Base-by-base conservation (phyloP, 257 asterid species). In the Gynochthodes officinalis region DNA sequence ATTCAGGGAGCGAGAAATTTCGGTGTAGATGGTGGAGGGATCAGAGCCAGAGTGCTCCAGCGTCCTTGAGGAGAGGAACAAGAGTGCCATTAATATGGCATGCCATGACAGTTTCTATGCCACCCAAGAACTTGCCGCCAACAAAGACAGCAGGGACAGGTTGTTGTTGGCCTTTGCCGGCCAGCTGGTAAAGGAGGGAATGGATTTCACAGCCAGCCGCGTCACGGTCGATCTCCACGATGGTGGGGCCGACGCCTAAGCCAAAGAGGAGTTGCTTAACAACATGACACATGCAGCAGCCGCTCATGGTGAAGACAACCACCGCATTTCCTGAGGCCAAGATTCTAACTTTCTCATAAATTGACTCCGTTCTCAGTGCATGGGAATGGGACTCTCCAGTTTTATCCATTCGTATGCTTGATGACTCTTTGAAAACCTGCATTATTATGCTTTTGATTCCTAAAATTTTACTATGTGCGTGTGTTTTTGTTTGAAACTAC, bases 261-360 rank as follows among this genome's bases (percentile, higher is more conserved):
- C 98, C 98, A 63, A 90, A 79, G 0, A 93, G 89, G 19, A 93
- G 86, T 72, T 87, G 95, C 78, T 86, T 90, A 62, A 90, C 97
- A 8, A 89, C 98, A 74, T 93, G 98, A 84, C 97, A 86, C 97
- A 93, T 90, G 85, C 98, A 90, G 75, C 98, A 92, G 0, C 93
- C 91, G 71, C 90, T 87, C 67, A 85, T 60, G 9, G 96, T 86
- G 90, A 93, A 93, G n/a, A 93, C 81, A 57, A 93, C 98, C 73
- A 87, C 97, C 43, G 97, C 96, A 69, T 87, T 93, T 39, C 86
- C 73, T 19, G 91, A 80, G 12, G 85, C 97, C 68, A 92, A 49
- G 7, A 39, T 4, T 23, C 82, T 62, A 18, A 92, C 83, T 62
- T 78, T 81, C 84, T 89, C 93, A 81, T 77, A 86, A 46, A 77